A percentile compares a stretch with the other conserved stretches of the same genome.
phyloP scores from a whole-genome alignment of 352 stramenopile species.

The Lagenidium sp. region DNA sequence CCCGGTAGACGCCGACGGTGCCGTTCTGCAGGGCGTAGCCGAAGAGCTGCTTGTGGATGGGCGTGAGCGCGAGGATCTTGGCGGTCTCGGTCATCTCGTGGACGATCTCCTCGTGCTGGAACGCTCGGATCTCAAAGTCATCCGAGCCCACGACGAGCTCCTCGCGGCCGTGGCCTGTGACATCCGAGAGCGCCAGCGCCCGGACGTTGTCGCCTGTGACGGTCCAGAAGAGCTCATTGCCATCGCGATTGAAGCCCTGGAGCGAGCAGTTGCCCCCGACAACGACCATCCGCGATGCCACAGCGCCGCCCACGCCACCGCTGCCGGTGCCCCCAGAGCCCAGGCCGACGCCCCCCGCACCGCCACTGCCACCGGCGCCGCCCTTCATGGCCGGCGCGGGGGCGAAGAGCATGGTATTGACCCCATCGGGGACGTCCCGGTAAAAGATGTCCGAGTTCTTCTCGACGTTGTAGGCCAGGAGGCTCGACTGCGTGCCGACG shows the following conservation, averaged over 20 bases:
- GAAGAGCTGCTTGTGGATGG: constrained; percentile 68
- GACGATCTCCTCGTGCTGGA: constrained; percentile 85
- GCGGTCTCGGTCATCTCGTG: constrained; percentile 86
- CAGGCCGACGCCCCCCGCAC: too few species aligned
- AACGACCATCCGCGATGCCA: constrained; percentile 66
- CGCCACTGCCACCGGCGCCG: not conserved
- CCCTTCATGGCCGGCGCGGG: constrained; percentile 27
- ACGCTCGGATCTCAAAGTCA: constrained; percentile 88
- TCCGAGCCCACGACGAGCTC: constrained; percentile 87
- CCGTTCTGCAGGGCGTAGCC: constrained; percentile 88
- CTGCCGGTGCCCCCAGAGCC: too few species aligned
- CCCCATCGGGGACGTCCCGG: constrained; percentile 82
- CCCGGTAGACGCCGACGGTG: constrained; percentile 90
- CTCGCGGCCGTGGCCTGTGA: constrained; percentile 51
- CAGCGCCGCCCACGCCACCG: too few species aligned
- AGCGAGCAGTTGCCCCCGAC: constrained; percentile 91
- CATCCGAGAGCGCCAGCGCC: constrained; percentile 67
- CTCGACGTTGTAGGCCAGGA: constrained; percentile 90
- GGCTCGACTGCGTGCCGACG: constrained; percentile 83
- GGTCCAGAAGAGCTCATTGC: constrained; percentile 86
- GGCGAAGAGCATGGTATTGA: constrained; percentile 78
- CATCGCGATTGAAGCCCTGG: constrained; percentile 76
- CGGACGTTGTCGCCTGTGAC: constrained; percentile 89
- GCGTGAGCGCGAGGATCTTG: constrained; percentile 52
- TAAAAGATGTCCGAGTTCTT: constrained; percentile 94